Base-by-base conservation (phyloP, 108 stramenopile species). In the Nitzschia sp. region DNA sequence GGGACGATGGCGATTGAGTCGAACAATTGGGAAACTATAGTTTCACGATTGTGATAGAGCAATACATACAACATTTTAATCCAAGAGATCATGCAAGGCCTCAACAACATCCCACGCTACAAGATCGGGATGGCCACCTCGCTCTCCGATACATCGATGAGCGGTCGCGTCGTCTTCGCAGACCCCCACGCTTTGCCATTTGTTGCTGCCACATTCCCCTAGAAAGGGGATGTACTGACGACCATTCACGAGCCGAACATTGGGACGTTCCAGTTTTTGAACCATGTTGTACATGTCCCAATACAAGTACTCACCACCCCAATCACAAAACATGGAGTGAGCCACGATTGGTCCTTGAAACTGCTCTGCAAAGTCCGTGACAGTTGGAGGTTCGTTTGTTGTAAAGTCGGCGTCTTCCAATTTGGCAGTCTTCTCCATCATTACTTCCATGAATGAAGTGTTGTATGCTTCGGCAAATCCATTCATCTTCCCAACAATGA, bases 71-170 rank as follows among this genome's bases (percentile, higher is more conserved):
- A n/a, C n/a, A n/a, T n/a, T n/a, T n/a, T n/a, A n/a, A n/a, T n/a
- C n/a, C 38, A 41, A 6, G 9, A 41, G 15, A 19, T 65, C 48
- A 30, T 48, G 28, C 35, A 67, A 16, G 52, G 53, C 34, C 27
- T 67, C 66, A 34, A 67, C 9, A 11, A 67, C n/a, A 31, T 67
- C 66, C 53, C 53, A 67, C 0, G 66, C 66, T 25, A 67, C 21
- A 21, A 67, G 35, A 36, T 67, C 66, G 15, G 66, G 66, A 31
- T 67, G 66, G 9, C 66, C 66, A 15, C 66, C 66, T 38, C 66
- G 26, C 0, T 16, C 23, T 3, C 66, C 66, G 0, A 67, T 67
- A 31, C 66, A 67, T 6, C 66, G 66, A 67, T 67, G 66, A 0
- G 35, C 66, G 1, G 52, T 36, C 36, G 35, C 21, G 26, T 55